Evolutionary conservation across 257 asterid genomes (phyloP).

Genomic region (Lavandula angustifolia): DNA sequence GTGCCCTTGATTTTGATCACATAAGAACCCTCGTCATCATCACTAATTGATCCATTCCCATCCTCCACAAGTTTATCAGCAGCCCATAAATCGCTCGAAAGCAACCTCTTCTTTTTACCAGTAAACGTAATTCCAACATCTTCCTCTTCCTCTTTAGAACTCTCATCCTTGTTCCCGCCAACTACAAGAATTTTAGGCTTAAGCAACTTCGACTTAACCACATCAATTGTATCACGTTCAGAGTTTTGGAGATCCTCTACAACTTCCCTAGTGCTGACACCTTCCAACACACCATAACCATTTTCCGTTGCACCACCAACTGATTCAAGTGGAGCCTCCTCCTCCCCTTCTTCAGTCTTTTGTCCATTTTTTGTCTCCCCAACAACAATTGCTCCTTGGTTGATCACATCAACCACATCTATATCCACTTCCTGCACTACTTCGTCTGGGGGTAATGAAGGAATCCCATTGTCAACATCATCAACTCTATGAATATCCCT

Average conservation of each 20-base stretch:
- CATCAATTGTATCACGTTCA: conserved; percentile 36
- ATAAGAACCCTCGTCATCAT: no score
- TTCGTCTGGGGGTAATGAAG: no score
- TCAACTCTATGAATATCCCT: no score
- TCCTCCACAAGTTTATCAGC: no score
- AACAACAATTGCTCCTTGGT: conserved; percentile 51
- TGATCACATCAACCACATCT: conserved; percentile 39
- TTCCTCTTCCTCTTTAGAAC: no score
- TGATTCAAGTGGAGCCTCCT: conserved; percentile 30
- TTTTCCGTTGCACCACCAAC: conserved; percentile 35
- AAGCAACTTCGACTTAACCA: conserved; percentile 29
- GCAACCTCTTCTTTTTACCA: no score
- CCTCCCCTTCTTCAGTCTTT: conserved; percentile 37
- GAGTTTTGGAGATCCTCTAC: conserved; percentile 32
- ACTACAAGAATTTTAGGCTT: conserved; percentile 31
- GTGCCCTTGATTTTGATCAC: no score
- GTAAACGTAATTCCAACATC: no score
- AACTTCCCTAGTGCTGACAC: conserved; percentile 26
- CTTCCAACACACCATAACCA: conserved; percentile 32
- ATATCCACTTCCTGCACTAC: conserved; percentile 33
- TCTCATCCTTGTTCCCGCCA: conserved; percentile 33
- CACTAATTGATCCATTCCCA: no score
- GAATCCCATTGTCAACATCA: conserved; percentile 40
- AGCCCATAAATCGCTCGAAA: no score
- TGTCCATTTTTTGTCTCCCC: conserved; percentile 37